Evolutionary conservation across 1,284 basidiomycete species (phyloP).

Genomic region (Rhizoctonia solani): DNA sequence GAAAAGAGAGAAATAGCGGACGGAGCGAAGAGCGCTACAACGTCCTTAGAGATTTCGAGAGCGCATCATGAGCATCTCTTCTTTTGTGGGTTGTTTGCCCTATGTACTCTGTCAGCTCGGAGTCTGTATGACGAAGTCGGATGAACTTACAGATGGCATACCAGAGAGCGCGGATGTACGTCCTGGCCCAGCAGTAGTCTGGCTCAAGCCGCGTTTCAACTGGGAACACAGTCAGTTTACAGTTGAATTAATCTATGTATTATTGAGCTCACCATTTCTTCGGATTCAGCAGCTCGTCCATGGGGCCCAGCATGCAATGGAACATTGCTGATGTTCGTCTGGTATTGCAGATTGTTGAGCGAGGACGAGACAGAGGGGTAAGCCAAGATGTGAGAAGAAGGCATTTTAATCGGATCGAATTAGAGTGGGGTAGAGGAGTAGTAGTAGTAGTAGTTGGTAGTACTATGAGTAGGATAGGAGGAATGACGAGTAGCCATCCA

Average conservation of each 20-base stretch:
- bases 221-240: not conserved
- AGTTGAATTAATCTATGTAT: not conserved
- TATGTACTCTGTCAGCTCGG: too few relatives aligned
- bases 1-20: too few relatives aligned
- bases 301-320: constrained; percentile 34
- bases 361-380: constrained; percentile 34
- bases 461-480: too few relatives aligned
- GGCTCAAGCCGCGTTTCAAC: constrained; percentile 1
- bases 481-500: too few relatives aligned
- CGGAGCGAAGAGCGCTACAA: too few relatives aligned
- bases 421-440: too few relatives aligned
- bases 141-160: not conserved
- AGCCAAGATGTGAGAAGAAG: constrained; percentile 30
- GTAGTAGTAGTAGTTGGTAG: too few relatives aligned
- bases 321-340: constrained; percentile 34
- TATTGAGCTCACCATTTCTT: constrained; percentile 32
- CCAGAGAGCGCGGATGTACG: not conserved
- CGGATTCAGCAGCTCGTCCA: constrained; percentile 18
- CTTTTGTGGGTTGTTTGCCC: too few relatives aligned
- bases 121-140: not conserved
- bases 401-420: not conserved
- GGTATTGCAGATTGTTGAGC: constrained; percentile 33
- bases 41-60: too few relatives aligned
- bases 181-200: not conserved
- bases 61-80: too few relatives aligned